phyloP scores from a whole-genome alignment of 306 rosid genomes.

The Vigna unguiculata region DNA sequence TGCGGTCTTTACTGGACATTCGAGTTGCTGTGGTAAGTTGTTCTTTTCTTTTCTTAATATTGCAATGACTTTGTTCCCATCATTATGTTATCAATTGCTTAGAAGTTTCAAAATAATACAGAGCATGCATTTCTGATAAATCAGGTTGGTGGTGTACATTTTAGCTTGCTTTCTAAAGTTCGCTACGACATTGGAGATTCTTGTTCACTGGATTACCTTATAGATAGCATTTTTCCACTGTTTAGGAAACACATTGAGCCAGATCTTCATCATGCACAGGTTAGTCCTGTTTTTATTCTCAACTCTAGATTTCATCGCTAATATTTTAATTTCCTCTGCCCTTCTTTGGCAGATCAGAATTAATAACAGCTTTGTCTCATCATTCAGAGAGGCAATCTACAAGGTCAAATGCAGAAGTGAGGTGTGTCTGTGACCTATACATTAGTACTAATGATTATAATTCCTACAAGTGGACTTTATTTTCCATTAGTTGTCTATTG shows the following conservation, averaged over 20 bases:
- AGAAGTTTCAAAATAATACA: slow-evolving; percentile 37
- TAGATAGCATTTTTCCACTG: slow-evolving; percentile 97
- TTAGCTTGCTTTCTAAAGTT: slow-evolving; percentile 96
- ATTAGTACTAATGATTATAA: slow-evolving; percentile 27
- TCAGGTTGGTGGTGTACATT: slow-evolving; percentile 99
- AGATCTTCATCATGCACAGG: slow-evolving; percentile 99
- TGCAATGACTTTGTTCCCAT: slow-evolving; percentile 33
- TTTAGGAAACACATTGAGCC: slow-evolving; percentile 98
- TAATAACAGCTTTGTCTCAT: slow-evolving; percentile 97
- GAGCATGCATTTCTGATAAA: slow-evolving; percentile 46
- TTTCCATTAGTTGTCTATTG: slow-evolving; percentile 13
- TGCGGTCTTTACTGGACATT: slow-evolving; percentile 97
- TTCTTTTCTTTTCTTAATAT: neutral
- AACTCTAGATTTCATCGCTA: slow-evolving; percentile 42
- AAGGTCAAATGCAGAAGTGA: slow-evolving; percentile 91
- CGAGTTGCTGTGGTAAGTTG: slow-evolving; percentile 94
- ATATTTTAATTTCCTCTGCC: slow-evolving; percentile 44
- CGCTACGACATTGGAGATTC: slow-evolving; percentile 97
- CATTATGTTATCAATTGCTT: slow-evolving; percentile 37
- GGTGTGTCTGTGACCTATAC: slow-evolving; percentile 61
- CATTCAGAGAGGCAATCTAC: slow-evolving; percentile 99
- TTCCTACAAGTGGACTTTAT: slow-evolving; percentile 34
- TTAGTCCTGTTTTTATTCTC: slow-evolving; percentile 58
- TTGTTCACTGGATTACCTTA: slow-evolving; percentile 94
- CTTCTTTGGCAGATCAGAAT: slow-evolving; percentile 88